phyloP scores from a whole-genome alignment of 164 flowering plant genomes.

The Pachysandra terminalis region DNA sequence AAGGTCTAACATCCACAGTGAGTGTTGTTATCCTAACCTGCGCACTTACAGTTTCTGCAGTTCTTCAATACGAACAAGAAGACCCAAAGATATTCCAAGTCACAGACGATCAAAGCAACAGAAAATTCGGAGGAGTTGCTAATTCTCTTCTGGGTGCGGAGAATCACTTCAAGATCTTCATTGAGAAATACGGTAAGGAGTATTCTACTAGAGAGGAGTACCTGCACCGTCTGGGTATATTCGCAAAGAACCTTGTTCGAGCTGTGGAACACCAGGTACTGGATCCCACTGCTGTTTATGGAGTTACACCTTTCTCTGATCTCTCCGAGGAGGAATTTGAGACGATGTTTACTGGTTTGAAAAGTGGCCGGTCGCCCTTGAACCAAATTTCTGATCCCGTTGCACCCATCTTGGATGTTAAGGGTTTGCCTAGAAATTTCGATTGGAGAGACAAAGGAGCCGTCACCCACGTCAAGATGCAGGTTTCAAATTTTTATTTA shows the following conservation, averaged over 20 bases:
- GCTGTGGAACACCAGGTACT: slow-evolving; percentile 75
- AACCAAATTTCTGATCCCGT: background rate
- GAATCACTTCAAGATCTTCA: slow-evolving; percentile 44
- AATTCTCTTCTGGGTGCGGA: slow-evolving; percentile 33
- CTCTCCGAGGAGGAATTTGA: slow-evolving; percentile 72
- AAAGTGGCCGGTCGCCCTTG: slow-evolving; percentile 15
- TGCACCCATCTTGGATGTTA: slow-evolving; percentile 30
- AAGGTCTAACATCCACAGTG: slow-evolving; percentile 21
- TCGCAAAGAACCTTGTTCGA: slow-evolving; percentile 52
- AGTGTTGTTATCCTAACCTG: slow-evolving; percentile 30
- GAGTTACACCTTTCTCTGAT: slow-evolving; percentile 80
- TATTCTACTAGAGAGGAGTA: slow-evolving; percentile 66
- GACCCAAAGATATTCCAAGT: slow-evolving; percentile 45
- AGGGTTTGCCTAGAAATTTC: slow-evolving; percentile 60
- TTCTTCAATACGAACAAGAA: slow-evolving; percentile 10
- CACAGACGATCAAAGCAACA: slow-evolving; percentile 28
- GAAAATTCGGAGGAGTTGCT: slow-evolving; percentile 10
- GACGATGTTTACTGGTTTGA: slow-evolving; percentile 48
- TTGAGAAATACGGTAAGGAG: slow-evolving; percentile 50
- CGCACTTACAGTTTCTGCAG: slow-evolving; percentile 16
- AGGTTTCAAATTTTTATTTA: slow-evolving; percentile 31
- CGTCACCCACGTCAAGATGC: slow-evolving; percentile 76
- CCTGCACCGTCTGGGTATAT: slow-evolving; percentile 59
- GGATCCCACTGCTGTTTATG: slow-evolving; percentile 81
- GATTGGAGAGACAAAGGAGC: slow-evolving; percentile 95